phyloP scores from a whole-genome alignment of 768 basidiomycete genomes.

The Trametes punicea region DNA sequence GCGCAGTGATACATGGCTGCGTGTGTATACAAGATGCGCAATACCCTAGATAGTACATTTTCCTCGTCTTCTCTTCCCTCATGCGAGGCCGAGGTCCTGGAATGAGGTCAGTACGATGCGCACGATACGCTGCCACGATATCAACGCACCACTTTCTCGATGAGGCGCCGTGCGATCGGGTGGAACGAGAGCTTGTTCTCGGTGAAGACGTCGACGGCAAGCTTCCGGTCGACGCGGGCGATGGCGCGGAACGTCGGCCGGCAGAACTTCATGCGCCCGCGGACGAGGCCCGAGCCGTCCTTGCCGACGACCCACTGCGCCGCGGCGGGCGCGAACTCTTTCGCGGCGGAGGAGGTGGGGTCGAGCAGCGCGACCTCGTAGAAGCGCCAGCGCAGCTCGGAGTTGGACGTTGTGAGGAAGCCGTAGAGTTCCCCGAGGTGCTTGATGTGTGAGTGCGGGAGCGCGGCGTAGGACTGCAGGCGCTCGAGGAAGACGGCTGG shows the following conservation, averaged over 20 bases:
- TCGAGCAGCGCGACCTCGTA: constrained; percentile 67
- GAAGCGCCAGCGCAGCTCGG: constrained; percentile 76
- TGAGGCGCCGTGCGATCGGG: constrained; percentile 70
- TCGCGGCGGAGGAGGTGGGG: constrained; percentile 44
- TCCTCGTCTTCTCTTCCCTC: neutral
- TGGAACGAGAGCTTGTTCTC: constrained; percentile 57
- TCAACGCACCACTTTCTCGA: constrained; percentile 57
- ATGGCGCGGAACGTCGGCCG: constrained; percentile 61
- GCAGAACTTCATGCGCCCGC: constrained; percentile 87
- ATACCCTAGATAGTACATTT: constrained; percentile 9
- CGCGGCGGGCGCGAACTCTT: constrained; percentile 49
- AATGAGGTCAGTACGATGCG: neutral
- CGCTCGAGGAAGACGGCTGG: constrained; percentile 83
- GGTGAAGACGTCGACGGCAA: constrained; percentile 52
- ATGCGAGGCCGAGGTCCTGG: constrained; percentile 21
- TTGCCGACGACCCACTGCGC: constrained; percentile 66
- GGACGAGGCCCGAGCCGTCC: constrained; percentile 55
- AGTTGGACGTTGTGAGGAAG: constrained; percentile 58
- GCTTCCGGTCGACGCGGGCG: constrained; percentile 44
- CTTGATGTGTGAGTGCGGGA: constrained; percentile 56
- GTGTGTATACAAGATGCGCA: constrained; percentile 1
- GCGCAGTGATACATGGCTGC: constrained; percentile 8
- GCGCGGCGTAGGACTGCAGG: constrained; percentile 56
- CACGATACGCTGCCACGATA: too few species aligned
- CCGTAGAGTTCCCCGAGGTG: constrained; percentile 55